phyloP scores from a whole-genome alignment of 305 asterid genomes.

The Fraxinus albicans region DNA sequence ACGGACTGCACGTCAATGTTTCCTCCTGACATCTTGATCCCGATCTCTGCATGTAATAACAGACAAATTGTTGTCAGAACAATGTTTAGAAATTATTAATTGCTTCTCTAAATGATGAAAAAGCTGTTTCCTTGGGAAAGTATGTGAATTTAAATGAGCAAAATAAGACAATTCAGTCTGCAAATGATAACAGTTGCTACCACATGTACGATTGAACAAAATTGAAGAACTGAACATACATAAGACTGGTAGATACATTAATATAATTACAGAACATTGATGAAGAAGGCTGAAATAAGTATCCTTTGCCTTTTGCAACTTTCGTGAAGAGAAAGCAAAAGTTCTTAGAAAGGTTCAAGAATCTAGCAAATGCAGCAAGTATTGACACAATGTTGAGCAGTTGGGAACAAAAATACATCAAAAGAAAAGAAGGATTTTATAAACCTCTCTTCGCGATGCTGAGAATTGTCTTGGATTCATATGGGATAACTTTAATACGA shows the following conservation, averaged over 20 bases:
- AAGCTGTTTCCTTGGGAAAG: not conserved
- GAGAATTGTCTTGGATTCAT: not conserved
- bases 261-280: not conserved
- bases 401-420: not conserved
- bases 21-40: not conserved
- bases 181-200: not conserved
- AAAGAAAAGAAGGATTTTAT: not conserved
- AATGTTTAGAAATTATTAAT: not conserved
- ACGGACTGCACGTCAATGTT: constrained; percentile 2
- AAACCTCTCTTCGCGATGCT: not conserved
- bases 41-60: not conserved
- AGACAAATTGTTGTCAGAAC: not conserved
- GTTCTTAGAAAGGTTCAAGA: not conserved
- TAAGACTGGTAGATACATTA: not conserved
- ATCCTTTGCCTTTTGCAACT: not conserved
- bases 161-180: not conserved
- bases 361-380: not conserved
- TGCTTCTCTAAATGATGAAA: not conserved
- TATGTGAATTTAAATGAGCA: no score
- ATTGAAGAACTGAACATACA: not conserved
- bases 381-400: not conserved
- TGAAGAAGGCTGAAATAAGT: not conserved
- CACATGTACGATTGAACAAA: not conserved
- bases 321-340: not conserved
- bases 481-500: not conserved